Percentiles rank a stretch among this genome's conserved stretches.
phyloP scores from a whole-genome alignment of 495 filamentous ascomycete genomes.

The Penicillium manginii region DNA sequence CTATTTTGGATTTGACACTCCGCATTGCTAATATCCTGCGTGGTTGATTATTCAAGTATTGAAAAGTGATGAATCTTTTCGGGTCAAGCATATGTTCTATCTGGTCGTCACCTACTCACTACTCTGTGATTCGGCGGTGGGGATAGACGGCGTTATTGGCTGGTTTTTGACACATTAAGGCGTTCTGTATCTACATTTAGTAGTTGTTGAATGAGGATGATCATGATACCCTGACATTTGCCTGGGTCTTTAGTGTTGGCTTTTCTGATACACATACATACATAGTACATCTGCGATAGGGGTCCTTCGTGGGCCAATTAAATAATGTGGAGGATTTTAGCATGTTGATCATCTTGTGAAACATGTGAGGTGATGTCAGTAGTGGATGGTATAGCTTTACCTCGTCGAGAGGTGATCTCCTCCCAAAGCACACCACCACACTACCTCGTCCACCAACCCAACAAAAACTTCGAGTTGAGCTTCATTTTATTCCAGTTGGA shows the following conservation, averaged over 20 bases:
- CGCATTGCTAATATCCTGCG: slow-evolving; percentile 77
- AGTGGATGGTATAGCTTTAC: background rate
- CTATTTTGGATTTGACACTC: slow-evolving; percentile 81
- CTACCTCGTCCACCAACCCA: background rate
- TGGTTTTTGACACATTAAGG: slow-evolving; percentile 16
- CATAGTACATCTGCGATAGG: no score
- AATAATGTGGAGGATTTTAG: background rate
- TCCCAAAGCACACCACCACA: background rate
- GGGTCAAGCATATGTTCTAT: slow-evolving; percentile 4
- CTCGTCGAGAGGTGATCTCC: background rate
- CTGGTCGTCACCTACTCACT: background rate
- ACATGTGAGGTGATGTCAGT: background rate
- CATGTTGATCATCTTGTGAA: background rate
- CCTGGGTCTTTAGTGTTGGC: background rate
- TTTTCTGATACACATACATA: no score
- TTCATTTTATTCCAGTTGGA: no score
- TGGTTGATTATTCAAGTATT: slow-evolving; percentile 20
- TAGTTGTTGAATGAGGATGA: slow-evolving; percentile 22
- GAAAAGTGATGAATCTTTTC: slow-evolving; percentile 1
- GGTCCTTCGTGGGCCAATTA: background rate
- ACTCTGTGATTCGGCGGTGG: background rate
- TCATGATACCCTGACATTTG: slow-evolving; percentile 28
- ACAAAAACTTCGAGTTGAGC: no score
- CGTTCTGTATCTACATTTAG: slow-evolving; percentile 27
- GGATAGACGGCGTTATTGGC: slow-evolving; percentile 22